Evolutionary conservation across 2,329 filamentous ascomycete genomes (phyloP).

Genomic region (Colletotrichum truncatum): DNA sequence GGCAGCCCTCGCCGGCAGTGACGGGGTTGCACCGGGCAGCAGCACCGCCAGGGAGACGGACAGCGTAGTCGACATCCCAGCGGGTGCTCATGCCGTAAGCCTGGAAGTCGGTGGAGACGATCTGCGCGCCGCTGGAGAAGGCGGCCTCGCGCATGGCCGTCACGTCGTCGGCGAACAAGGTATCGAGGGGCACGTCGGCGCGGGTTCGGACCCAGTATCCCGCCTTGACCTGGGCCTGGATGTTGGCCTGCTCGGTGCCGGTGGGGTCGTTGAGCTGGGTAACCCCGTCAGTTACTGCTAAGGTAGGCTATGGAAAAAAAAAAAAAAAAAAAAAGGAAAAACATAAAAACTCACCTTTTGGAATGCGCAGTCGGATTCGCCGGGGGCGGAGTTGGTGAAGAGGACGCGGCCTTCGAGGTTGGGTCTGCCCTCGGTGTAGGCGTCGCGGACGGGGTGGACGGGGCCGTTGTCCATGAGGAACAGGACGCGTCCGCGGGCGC

Average conservation of each 20-base stretch:
- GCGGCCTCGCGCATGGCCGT: slow-evolving; percentile 51
- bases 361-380: slow-evolving; percentile 54
- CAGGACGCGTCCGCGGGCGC: slow-evolving; percentile 53
- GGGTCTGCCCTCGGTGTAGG: slow-evolving; percentile 45
- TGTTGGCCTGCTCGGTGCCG: slow-evolving; percentile 45
- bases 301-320: background rate
- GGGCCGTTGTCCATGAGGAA: slow-evolving; percentile 62
- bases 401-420: slow-evolving; percentile 53
- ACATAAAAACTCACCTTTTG: slow-evolving; percentile 47
- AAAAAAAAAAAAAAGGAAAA: background rate
- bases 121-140: slow-evolving; percentile 56
- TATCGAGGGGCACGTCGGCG: slow-evolving; percentile 54
- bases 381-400: slow-evolving; percentile 58
- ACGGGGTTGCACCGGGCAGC: slow-evolving; percentile 44
- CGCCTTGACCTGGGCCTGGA: slow-evolving; percentile 52
- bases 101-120: slow-evolving; percentile 59
- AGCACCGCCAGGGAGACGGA: slow-evolving; percentile 33
- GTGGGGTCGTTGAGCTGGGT: slow-evolving; percentile 53
- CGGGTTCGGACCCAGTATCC: slow-evolving; percentile 60
- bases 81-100: slow-evolving; percentile 54
- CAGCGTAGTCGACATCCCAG: slow-evolving; percentile 57
- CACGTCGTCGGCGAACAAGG: slow-evolving; percentile 48
- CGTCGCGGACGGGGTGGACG: slow-evolving; percentile 44
- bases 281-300: background rate
- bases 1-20: slow-evolving; percentile 31